Conservation (phyloP, 2,329 filamentous ascomycete genomes). For the Fusarium tupiense region DNA sequence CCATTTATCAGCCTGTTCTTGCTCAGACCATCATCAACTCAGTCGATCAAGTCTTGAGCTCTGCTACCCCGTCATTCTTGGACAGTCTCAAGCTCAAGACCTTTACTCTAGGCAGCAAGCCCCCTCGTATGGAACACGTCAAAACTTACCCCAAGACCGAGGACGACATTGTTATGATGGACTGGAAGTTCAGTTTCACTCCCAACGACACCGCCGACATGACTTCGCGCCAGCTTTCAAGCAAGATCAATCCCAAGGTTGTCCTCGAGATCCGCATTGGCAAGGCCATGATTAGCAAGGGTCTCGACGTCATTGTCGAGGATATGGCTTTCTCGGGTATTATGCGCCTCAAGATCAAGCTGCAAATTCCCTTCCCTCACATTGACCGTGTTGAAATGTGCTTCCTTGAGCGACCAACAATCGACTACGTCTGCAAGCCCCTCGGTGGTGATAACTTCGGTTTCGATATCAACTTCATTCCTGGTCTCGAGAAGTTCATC, state of each 20-base stretch:
- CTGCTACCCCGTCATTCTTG: constrained; percentile 88
- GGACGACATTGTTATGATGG: constrained; percentile 96
- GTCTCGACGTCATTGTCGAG: constrained; percentile 95
- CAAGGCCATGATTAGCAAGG: constrained; percentile 97
- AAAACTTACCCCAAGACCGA: constrained; percentile 97
- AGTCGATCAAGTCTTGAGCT: constrained; percentile 95
- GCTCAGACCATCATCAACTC: constrained; percentile 92
- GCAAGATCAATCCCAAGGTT: constrained; percentile 97
- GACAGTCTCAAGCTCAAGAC: constrained; percentile 94
- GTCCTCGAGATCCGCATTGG: constrained; percentile 94
- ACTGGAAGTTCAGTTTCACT: constrained; percentile 99
- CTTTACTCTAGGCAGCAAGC: constrained; percentile 94
- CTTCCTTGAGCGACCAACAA: constrained; percentile 86
- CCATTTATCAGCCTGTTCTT: constrained; percentile 94
- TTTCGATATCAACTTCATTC: constrained; percentile 99
- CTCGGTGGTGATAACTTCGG: constrained; percentile 94
- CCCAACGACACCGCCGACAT: constrained; percentile 94
- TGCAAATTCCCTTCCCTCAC: constrained; percentile 95
- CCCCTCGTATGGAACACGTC: constrained; percentile 95
- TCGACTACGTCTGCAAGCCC: constrained; percentile 98
- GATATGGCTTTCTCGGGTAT: constrained; percentile 96
- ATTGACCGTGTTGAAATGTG: constrained; percentile 95
- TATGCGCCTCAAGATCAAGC: constrained; percentile 97
- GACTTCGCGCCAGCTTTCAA: constrained; percentile 88
- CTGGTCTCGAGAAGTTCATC: constrained; percentile 92